Evolutionary conservation across 305 asterid species (phyloP).

Genomic region (Ajuga reptans): DNA sequence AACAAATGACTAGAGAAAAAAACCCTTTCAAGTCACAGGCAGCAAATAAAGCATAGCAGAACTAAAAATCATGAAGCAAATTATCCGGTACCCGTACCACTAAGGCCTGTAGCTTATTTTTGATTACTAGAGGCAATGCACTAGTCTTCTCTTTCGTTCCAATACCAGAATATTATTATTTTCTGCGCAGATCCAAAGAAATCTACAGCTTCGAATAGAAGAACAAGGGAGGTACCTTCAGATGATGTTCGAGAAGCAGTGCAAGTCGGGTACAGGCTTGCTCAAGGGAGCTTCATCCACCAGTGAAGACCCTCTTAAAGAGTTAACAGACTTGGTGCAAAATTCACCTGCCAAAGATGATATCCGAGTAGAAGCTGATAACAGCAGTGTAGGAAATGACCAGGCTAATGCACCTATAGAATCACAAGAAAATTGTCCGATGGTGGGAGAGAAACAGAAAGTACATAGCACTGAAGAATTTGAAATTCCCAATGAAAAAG

Average conservation of each 20-base stretch:
- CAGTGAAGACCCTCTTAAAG: conserved; percentile 35
- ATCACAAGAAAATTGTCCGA: conserved; percentile 21
- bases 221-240: conserved; percentile 56
- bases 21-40: no score
- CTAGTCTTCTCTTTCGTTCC: neutral
- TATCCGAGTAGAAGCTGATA: conserved; percentile 27
- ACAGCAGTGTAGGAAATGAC: conserved; percentile 21
- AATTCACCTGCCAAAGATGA: conserved; percentile 31
- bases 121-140: neutral
- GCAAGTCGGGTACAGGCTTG: conserved; percentile 41
- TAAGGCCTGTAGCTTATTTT: no score
- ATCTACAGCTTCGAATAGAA: conserved; percentile 58
- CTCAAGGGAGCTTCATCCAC: conserved; percentile 46
- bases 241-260: conserved; percentile 59
- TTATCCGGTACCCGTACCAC: no score
- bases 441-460: conserved; percentile 32
- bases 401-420: conserved; percentile 11
- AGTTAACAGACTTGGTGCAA: conserved; percentile 28
- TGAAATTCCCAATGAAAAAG: conserved; percentile 27
- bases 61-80: no score
- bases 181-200: conserved; percentile 56
- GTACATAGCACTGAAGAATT: conserved; percentile 22
- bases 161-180: neutral
- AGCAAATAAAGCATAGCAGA: no score
- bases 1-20: no score